Conservation (phyloP, 2,329 filamentous ascomycete species). For the Penicillium psychrosexuale region DNA sequence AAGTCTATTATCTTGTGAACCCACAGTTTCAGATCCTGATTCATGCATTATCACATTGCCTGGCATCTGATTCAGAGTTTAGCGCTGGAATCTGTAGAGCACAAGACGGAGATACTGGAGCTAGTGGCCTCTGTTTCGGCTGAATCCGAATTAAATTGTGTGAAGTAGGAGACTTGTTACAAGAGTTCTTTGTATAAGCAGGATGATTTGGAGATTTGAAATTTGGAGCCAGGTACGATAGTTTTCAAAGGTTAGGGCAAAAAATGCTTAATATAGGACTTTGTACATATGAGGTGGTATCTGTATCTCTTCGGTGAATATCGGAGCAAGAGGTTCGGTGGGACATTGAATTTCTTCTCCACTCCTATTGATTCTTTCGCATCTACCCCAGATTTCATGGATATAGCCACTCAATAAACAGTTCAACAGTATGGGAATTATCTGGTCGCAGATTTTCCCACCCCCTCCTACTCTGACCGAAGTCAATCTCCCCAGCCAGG, state of each 20-base stretch:
- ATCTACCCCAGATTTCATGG: not conserved
- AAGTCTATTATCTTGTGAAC: not conserved
- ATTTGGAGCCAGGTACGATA: too few relatives aligned
- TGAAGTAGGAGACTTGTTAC: not conserved
- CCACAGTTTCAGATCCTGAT: not conserved
- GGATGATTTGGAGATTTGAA: too few relatives aligned
- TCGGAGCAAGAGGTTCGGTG: not conserved
- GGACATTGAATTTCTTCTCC: not conserved
- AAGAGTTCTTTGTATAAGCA: not conserved
- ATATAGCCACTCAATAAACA: not conserved
- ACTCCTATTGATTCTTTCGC: not conserved
- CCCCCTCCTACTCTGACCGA: slow-evolving; percentile 21
- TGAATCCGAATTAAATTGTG: not conserved
- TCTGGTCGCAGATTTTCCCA: slow-evolving; percentile 23
- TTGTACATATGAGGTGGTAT: not conserved
- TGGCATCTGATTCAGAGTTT: not conserved
- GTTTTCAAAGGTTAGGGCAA: not conserved
- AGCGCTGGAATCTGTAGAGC: not conserved
- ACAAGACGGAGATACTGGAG: not conserved
- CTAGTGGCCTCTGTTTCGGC: not conserved
- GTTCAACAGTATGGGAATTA: slow-evolving; percentile 9
- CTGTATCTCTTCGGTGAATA: not conserved
- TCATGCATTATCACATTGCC: not conserved
- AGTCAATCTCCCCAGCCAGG: slow-evolving; percentile 18
- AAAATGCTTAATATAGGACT: not conserved